These are phyloP conservation scores for Thuidium tamariscinum DNA, from an alignment of 225 moss, liverwort and hornwort species.

Conservation along the genomic window DNA sequence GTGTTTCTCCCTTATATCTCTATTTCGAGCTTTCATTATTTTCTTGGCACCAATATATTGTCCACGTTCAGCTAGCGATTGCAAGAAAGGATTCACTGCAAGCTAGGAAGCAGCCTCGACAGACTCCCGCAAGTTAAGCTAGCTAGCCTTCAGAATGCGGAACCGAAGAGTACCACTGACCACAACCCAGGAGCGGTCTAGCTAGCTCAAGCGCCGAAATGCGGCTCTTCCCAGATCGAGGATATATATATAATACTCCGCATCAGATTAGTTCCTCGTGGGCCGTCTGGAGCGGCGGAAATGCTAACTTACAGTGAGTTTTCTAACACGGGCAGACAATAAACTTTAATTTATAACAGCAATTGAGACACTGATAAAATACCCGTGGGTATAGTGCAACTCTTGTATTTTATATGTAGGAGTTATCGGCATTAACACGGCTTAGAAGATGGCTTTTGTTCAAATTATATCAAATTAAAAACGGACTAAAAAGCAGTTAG, in stretches of 20 bases:
- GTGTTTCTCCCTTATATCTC: too few relatives aligned
- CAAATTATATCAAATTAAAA: too few relatives aligned
- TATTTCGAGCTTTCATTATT: background rate
- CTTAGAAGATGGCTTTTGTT: too few relatives aligned
- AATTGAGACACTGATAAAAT: background rate
- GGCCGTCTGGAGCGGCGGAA: background rate
- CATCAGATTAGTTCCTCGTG: background rate
- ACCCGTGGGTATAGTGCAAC: too few relatives aligned
- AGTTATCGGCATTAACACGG: too few relatives aligned
- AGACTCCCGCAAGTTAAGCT: background rate
- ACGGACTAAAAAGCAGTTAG: too few relatives aligned
- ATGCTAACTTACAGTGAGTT: background rate
- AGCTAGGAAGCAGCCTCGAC: too few relatives aligned
- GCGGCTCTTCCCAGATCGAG: background rate
- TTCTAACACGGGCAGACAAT: background rate
- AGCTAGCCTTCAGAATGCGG: too few relatives aligned
- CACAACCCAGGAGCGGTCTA: background rate
- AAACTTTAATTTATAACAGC: background rate
- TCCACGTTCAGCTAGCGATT: background rate
- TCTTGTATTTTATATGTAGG: too few relatives aligned
- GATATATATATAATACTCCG: background rate
- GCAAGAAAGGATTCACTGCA: background rate
- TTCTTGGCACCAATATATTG: background rate
- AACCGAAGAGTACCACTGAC: too few relatives aligned
- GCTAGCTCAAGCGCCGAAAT: background rate